Evolutionary conservation across 2,329 filamentous ascomycete genomes (phyloP).

Genomic region (Hypoxylon sp.): DNA sequence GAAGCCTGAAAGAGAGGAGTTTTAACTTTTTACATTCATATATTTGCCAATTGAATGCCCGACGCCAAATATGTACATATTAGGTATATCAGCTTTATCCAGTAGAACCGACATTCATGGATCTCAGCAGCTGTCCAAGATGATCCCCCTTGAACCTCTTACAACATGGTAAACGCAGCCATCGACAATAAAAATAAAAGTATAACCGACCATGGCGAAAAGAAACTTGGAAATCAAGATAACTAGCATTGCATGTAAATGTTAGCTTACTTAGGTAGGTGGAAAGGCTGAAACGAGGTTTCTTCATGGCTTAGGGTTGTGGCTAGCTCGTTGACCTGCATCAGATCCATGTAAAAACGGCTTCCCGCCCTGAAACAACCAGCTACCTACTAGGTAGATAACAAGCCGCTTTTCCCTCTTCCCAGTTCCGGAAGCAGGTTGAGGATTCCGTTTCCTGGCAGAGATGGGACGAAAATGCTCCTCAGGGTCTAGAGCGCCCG

Average conservation of each 20-base stretch:
- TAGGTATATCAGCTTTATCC: not conserved
- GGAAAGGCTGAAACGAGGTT: conserved; percentile 30
- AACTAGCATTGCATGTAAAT: conserved; percentile 15
- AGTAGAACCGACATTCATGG: not conserved
- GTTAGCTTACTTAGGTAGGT: conserved; percentile 27
- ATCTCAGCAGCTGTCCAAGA: not conserved
- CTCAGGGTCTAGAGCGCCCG: conserved; percentile 24
- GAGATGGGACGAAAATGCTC: conserved; percentile 40
- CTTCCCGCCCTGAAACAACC: conserved; percentile 38
- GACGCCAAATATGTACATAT: not conserved
- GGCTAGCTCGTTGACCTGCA: conserved; percentile 36
- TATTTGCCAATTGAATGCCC: not conserved
- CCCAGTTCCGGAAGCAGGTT: conserved; percentile 26
- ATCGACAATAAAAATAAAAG: conserved; percentile 11
- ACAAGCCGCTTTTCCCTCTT: conserved; percentile 25
- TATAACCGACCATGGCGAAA: conserved; percentile 2
- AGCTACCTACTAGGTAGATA: conserved; percentile 14
- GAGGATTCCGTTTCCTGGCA: conserved; percentile 24
- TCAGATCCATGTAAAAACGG: conserved; percentile 37
- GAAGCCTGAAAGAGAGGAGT: conserved; percentile 2
- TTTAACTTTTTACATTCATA: not conserved
- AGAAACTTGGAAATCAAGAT: conserved; percentile 15
- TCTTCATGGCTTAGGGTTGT: conserved; percentile 23
- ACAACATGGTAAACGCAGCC: conserved; percentile 8
- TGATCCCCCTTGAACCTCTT: not conserved